A percentile compares a stretch with the other conserved stretches of the same genome.
These are phyloP conservation scores for Funneliformis mosseae DNA, from an alignment of 192 early-diverging fungal genomes.

Conservation along the genomic window DNA sequence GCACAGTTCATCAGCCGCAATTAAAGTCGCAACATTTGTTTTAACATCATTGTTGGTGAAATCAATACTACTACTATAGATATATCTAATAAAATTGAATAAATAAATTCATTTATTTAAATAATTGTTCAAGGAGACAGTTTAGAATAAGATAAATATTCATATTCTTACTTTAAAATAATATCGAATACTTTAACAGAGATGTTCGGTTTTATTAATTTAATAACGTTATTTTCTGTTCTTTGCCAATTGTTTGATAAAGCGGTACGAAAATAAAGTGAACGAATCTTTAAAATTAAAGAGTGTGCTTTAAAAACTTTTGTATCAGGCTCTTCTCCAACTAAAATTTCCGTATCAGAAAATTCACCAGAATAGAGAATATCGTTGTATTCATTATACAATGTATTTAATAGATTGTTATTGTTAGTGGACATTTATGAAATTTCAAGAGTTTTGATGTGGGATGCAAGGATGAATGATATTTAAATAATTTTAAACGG, in stretches of 20 bases:
- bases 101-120: neutral
- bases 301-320: constrained; percentile 3
- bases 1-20: no score
- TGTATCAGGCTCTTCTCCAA: neutral
- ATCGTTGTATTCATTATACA: constrained; percentile 3
- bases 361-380: neutral
- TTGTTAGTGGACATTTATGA: no score
- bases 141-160: neutral
- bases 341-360: neutral
- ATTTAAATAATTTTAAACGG: no score
- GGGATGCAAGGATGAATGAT: no score
- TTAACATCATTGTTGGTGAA: no score
- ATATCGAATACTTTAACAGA: neutral
- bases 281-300: no score
- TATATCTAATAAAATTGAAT: neutral
- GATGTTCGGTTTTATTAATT: neutral
- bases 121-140: neutral
- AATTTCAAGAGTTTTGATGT: no score
- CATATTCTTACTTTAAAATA: neutral
- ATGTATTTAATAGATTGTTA: no score
- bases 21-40: no score
- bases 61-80: neutral
- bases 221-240: neutral
- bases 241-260: neutral
- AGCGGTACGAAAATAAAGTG: no score